Percentiles rank a stretch among this genome's conserved stretches.
Evolutionary conservation across 208 protist species (phyloP).

Genomic region (Leishmania gerbilli): DNA sequence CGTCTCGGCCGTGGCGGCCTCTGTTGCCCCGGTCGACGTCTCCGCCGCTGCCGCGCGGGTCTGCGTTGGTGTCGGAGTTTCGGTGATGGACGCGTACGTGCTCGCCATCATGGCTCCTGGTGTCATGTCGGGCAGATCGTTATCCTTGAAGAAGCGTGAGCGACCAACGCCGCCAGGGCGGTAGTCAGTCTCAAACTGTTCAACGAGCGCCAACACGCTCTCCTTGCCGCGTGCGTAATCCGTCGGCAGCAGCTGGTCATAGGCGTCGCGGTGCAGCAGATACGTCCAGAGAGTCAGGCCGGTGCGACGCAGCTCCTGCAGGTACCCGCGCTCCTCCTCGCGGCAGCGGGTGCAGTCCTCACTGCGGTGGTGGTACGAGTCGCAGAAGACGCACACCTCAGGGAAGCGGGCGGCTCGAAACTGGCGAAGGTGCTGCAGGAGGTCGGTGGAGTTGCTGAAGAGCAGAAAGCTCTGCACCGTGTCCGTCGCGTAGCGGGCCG

Average conservation of each 20-base stretch:
- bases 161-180: slow-evolving; percentile 72
- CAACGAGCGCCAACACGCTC: slow-evolving; percentile 55
- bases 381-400: slow-evolving; percentile 86
- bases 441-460: slow-evolving; percentile 69
- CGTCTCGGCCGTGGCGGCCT: background rate
- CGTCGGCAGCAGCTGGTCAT: slow-evolving; percentile 74
- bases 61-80: background rate
- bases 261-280: slow-evolving; percentile 50
- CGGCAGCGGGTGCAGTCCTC: slow-evolving; percentile 56
- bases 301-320: slow-evolving; percentile 65
- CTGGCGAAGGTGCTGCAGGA: slow-evolving; percentile 70
- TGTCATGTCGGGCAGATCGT: slow-evolving; percentile 47
- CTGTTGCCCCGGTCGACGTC: background rate
- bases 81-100: slow-evolving; percentile 31
- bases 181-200: slow-evolving; percentile 78
- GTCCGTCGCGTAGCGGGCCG: slow-evolving; percentile 85
- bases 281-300: slow-evolving; percentile 81
- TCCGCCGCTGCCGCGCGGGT: background rate
- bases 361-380: slow-evolving; percentile 70
- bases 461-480: slow-evolving; percentile 82
- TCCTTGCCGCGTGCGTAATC: slow-evolving; percentile 57
- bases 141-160: slow-evolving; percentile 65
- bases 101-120: slow-evolving; percentile 12
- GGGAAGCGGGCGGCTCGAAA: slow-evolving; percentile 71
- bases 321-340: slow-evolving; percentile 64